Evolutionary conservation across 805 yeast species (phyloP).

Genomic region (Yarrowia sp.): DNA sequence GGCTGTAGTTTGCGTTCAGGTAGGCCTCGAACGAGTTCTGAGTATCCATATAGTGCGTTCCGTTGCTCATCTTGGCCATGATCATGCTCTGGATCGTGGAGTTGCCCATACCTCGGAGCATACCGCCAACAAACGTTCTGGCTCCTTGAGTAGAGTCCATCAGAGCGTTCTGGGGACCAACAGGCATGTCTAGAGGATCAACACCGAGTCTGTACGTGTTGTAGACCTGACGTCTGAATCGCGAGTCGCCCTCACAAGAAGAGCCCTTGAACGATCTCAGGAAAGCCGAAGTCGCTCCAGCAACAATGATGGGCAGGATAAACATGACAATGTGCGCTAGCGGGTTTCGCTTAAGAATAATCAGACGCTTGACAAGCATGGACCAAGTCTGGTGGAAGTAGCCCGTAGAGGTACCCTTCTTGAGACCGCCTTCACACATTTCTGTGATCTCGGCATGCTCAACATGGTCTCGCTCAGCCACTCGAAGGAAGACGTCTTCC

Average conservation of each 20-base stretch:
- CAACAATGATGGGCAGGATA: constrained; percentile 38
- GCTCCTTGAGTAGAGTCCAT: constrained; percentile 23
- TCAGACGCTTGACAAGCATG: constrained; percentile 37
- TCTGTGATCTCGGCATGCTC: constrained; percentile 22
- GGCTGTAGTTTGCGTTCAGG: constrained; percentile 33
- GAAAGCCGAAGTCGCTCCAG: constrained; percentile 34
- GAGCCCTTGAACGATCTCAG: constrained; percentile 30
- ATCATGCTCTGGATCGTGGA: constrained; percentile 23
- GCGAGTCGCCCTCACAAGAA: constrained; percentile 29
- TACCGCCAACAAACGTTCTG: constrained; percentile 22
- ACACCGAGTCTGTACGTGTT: constrained; percentile 25
- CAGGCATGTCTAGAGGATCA: constrained; percentile 25
- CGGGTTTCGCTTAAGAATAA: constrained; percentile 37
- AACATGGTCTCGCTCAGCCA: constrained; percentile 36
- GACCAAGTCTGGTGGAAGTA: constrained; percentile 34
- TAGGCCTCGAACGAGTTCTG: constrained; percentile 32
- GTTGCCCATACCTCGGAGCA: constrained; percentile 14
- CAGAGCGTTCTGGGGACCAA: constrained; percentile 28
- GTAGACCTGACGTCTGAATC: constrained; percentile 28
- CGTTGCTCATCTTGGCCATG: constrained; percentile 26
- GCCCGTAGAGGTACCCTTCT: constrained; percentile 28
- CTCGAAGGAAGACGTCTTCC: constrained; percentile 39
- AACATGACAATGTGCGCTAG: constrained; percentile 35
- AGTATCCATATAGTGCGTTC: constrained; percentile 27
- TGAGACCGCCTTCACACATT: constrained; percentile 9